These are phyloP conservation scores for Ogataea nonfermentans DNA, from an alignment of 805 yeast genomes.

Conservation along the genomic window DNA sequence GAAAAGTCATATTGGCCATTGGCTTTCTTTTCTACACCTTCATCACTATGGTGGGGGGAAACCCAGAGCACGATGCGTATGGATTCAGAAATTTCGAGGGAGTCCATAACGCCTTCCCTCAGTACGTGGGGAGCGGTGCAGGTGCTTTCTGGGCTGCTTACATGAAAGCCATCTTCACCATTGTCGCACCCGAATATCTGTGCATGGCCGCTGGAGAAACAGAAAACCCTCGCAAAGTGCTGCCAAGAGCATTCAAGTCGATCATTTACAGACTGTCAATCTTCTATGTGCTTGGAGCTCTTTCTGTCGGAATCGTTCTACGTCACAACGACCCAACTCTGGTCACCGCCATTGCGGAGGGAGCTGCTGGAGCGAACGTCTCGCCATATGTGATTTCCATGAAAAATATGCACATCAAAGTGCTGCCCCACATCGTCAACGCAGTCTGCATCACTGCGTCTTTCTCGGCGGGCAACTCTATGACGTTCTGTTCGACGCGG, in stretches of 20 bases:
- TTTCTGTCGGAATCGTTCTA: constrained; percentile 40
- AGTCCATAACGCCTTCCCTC: constrained; percentile 37
- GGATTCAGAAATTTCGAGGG: constrained; percentile 46
- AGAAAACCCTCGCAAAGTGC: constrained; percentile 39
- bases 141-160: constrained; percentile 42
- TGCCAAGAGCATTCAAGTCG: constrained; percentile 39
- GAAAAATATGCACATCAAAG: constrained; percentile 57
- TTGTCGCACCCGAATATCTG: constrained; percentile 45
- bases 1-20: constrained; percentile 46
- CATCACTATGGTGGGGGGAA: constrained; percentile 56
- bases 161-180: constrained; percentile 38
- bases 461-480: constrained; percentile 79
- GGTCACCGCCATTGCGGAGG: constrained; percentile 47
- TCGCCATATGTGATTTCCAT: constrained; percentile 83
- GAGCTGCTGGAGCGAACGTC: constrained; percentile 68
- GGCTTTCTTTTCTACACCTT: constrained; percentile 50
- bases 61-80: constrained; percentile 48
- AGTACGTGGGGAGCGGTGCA: constrained; percentile 36
- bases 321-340: constrained; percentile 36
- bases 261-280: too few species aligned
- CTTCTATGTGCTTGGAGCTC: constrained; percentile 2
- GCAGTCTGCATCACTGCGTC: constrained; percentile 71
- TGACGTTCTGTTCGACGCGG: constrained; percentile 65
- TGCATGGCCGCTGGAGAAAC: constrained; percentile 46
- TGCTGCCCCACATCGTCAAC: constrained; percentile 71